Base-by-base conservation (phyloP, 2,329 filamentous ascomycete genomes). In the Fonsecaea pedrosoi region DNA sequence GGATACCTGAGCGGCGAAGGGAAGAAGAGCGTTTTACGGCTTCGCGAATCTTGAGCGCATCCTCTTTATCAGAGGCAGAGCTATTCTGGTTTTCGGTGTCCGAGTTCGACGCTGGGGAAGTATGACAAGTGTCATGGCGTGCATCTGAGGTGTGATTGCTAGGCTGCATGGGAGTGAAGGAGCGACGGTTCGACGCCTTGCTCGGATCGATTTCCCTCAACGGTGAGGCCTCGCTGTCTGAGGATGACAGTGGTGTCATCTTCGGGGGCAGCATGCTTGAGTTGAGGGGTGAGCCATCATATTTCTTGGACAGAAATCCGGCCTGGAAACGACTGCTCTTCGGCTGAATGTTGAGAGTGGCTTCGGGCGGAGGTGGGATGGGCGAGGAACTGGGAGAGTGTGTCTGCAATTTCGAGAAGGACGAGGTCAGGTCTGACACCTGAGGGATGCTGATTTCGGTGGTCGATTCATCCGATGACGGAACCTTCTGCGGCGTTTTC, bases 301-400 rank as follows among this genome's bases (percentile, higher is more conserved):
- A 86, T 86, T 81, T 88, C 77, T 89, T 90, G 0, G 91, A 88
- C 30, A 98, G 81, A 77, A 97, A 97, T 4, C 94, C 94, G 1
- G 93, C 86, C 73, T 96, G 92, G 80, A 98, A 98, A 53, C 94
- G 87, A 79, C 86, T 91, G 59, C 87, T 86, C 73, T 91, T 91
- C 73, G 84, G 84, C 67, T 85, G 86, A 50, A 90, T 85, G 40
- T 89, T 80, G 2, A 87, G 88, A 0, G 87, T 80, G 4, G 68
- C 42, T 60, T 86, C 82, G 37, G 84, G 87, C 76, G 76, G 86
- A 73, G 78, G 83, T 69, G 78, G 89, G 74, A 85, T 82, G 53
- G 83, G 87, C 37, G 88, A 87, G 8, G 84, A 86, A 63, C 85
- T 82, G 35, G 79, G 77, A 4, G 76, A 77, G 37, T 78, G 75